Evolutionary conservation across 1,284 basidiomycete genomes (phyloP).

Genomic region (Microstroma glucosiphilum): DNA sequence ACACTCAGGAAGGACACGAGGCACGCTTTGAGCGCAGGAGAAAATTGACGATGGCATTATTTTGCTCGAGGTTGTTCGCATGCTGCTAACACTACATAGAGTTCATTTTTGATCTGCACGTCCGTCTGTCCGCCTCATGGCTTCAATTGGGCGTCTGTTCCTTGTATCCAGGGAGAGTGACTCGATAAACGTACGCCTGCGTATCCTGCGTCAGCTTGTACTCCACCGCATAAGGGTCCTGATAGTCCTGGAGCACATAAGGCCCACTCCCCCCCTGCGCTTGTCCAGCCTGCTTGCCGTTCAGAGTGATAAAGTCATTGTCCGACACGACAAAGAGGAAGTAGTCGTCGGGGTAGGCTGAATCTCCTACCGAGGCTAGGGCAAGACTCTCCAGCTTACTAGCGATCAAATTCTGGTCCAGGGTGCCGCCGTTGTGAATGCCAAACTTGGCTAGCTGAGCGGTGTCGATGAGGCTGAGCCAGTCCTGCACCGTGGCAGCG

Average conservation of each 20-base stretch:
- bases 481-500: constrained; percentile 57
- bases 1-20: no score
- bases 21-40: no score
- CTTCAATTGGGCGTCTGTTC: constrained; percentile 7
- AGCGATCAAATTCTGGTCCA: constrained; percentile 58
- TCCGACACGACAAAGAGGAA: constrained; percentile 63
- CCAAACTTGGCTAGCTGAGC: constrained; percentile 56
- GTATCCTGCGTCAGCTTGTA: constrained; percentile 53
- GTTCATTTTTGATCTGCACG: no score
- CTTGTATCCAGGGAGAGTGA: constrained; percentile 58
- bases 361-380: constrained; percentile 54
- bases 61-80: no score
- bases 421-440: constrained; percentile 54
- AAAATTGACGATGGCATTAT: no score
- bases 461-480: constrained; percentile 59
- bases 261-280: background rate
- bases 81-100: no score
- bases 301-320: constrained; percentile 63
- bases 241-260: constrained; percentile 27
- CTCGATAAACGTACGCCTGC: constrained; percentile 63
- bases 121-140: no score
- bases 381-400: constrained; percentile 67
- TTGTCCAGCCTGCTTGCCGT: constrained; percentile 56
- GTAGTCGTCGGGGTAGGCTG: constrained; percentile 61
- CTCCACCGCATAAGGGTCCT: constrained; percentile 26